A percentile compares a stretch with the other conserved stretches of the same genome.
Conservation (phyloP, 768 basidiomycete species). For the Leccinum rimulosum region DNA sequence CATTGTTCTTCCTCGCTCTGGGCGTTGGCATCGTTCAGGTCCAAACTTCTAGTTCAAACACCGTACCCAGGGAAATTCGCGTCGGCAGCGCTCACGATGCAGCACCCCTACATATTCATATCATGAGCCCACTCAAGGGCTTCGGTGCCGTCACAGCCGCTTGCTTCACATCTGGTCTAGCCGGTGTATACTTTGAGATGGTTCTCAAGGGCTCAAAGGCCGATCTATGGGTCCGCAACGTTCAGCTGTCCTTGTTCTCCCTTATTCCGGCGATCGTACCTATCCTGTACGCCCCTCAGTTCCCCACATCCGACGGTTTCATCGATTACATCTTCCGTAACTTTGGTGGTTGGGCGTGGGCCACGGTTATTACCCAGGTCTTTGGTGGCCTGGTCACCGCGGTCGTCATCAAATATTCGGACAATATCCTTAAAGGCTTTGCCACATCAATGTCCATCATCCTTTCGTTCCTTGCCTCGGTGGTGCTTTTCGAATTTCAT, state of each 20-base stretch:
- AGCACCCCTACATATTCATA: conserved; percentile 55
- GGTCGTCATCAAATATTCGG: conserved; percentile 94
- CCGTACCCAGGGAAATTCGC: conserved; percentile 33
- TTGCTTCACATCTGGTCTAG: conserved; percentile 87
- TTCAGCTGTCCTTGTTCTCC: conserved; percentile 86
- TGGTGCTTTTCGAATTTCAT: conserved; percentile 85
- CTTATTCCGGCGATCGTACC: conserved; percentile 87
- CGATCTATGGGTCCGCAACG: conserved; percentile 89
- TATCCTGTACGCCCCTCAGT: conserved; percentile 55
- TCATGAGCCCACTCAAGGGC: conserved; percentile 81
- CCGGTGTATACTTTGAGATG: conserved; percentile 94
- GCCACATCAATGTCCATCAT: conserved; percentile 94
- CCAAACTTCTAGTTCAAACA: conserved; percentile 53
- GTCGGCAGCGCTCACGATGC: conserved; percentile 73
- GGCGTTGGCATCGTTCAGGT: conserved; percentile 96
- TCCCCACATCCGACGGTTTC: conserved; percentile 45
- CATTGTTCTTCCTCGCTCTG: conserved; percentile 82
- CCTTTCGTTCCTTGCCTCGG: conserved; percentile 90
- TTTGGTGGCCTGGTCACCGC: conserved; percentile 93
- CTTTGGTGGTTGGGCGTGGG: conserved; percentile 95
- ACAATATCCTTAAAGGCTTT: conserved; percentile 96
- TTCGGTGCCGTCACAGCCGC: conserved; percentile 82
- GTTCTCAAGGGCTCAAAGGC: conserved; percentile 80
- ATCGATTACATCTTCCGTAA: conserved; percentile 69
- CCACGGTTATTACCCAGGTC: conserved; percentile 86